Percentiles rank a stretch among this genome's conserved stretches.
Evolutionary conservation across 78 protist genomes (phyloP).

Genomic region (Blattamonas nauphoetae): DNA sequence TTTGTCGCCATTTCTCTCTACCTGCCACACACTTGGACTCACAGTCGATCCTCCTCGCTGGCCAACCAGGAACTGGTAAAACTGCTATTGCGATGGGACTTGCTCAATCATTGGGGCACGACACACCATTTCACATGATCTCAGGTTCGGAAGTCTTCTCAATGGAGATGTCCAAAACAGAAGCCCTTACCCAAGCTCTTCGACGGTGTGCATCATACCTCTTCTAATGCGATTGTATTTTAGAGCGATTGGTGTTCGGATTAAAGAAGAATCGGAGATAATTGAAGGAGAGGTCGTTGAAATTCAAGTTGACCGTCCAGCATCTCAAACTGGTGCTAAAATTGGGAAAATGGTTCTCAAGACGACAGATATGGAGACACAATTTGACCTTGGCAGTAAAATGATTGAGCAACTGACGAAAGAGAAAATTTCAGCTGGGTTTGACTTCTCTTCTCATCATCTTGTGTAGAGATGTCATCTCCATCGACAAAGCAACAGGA

Average conservation of each 20-base stretch:
- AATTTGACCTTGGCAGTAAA: constrained; percentile 91
- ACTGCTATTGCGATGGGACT: constrained; percentile 96
- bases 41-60: constrained; percentile 77
- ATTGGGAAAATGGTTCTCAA: constrained; percentile 90
- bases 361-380: constrained; percentile 99
- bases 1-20: too few species aligned
- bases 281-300: constrained; percentile 98
- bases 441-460: neutral
- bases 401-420: constrained; percentile 93
- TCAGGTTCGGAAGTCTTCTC: constrained; percentile 93
- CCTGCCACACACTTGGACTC: too few species aligned
- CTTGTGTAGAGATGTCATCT: constrained; percentile 71
- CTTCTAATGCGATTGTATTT: neutral
- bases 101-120: constrained; percentile 80
- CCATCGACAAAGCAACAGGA: constrained; percentile 96
- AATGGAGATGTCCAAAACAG: constrained; percentile 92
- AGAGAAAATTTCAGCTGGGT: constrained; percentile 80
- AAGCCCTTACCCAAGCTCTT: constrained; percentile 93
- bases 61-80: constrained; percentile 96
- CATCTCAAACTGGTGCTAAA: constrained; percentile 36
- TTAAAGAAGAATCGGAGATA: constrained; percentile 96
- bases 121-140: constrained; percentile 85
- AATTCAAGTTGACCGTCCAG: constrained; percentile 54
- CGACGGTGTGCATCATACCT: constrained; percentile 36
- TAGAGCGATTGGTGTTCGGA: constrained; percentile 34